A percentile compares a stretch with the other conserved stretches of the same genome.
phyloP scores from a whole-genome alignment of 2,329 filamentous ascomycete genomes.

The Epicoccum sorghinum region DNA sequence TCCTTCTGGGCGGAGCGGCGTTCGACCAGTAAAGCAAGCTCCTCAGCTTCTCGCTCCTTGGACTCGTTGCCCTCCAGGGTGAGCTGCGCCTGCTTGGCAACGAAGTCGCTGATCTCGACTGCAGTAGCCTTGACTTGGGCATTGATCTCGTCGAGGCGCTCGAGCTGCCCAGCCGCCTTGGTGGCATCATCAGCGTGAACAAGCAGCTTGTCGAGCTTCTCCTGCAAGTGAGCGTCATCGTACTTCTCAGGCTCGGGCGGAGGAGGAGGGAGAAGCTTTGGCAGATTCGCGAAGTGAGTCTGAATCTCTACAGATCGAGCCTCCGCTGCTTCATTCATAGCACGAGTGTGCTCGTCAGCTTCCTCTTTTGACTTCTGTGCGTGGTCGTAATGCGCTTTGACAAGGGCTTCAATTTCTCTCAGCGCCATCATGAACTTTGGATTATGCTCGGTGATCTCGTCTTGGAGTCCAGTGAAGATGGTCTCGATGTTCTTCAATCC shows the following conservation, averaged over 20 bases:
- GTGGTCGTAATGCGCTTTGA: constrained; percentile 87
- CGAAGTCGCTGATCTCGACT: constrained; percentile 81
- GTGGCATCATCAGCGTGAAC: constrained; percentile 66
- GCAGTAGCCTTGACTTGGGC: constrained; percentile 85
- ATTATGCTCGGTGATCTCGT: constrained; percentile 79
- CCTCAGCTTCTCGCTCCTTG: constrained; percentile 78
- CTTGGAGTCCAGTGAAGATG: constrained; percentile 77
- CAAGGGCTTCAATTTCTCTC: constrained; percentile 81
- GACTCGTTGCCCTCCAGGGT: constrained; percentile 79
- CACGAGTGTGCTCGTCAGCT: constrained; percentile 51
- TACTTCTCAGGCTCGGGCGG: constrained; percentile 44
- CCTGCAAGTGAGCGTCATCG: constrained; percentile 66
- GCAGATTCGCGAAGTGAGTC: constrained; percentile 49
- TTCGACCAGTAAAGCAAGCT: constrained; percentile 80
- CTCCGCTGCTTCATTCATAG: constrained; percentile 53
- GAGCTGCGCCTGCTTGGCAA: constrained; percentile 75
- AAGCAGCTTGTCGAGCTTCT: constrained; percentile 62
- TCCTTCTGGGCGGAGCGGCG: constrained; percentile 72
- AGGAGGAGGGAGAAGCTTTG: constrained; percentile 53
- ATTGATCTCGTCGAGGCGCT: constrained; percentile 87
- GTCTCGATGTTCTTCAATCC: constrained; percentile 77
- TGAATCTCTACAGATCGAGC: constrained; percentile 51
- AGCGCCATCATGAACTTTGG: constrained; percentile 87
- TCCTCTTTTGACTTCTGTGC: constrained; percentile 66
- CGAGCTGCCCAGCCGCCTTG: constrained; percentile 75